Conservation (phyloP, 768 basidiomycete species). For the Leccinum uliginosum region DNA sequence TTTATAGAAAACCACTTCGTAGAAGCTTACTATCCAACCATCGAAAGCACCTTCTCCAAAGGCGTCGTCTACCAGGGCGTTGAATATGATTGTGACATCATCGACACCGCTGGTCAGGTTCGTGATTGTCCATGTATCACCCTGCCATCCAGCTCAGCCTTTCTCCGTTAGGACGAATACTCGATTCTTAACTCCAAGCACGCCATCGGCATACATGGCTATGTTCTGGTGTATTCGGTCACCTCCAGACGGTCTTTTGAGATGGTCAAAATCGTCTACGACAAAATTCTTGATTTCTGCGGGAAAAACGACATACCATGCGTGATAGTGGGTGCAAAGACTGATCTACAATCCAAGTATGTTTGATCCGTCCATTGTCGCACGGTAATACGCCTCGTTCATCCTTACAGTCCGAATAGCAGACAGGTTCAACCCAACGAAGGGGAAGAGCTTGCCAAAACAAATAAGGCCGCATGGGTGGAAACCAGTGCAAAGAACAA, state of each 20-base stretch:
- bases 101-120: conserved; percentile 97
- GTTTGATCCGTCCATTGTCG: conserved; percentile 24
- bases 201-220: conserved; percentile 96
- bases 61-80: conserved; percentile 81
- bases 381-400: conserved; percentile 14
- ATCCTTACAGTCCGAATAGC: conserved; percentile 35
- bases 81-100: conserved; percentile 95
- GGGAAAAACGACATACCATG: conserved; percentile 84
- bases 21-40: conserved; percentile 94
- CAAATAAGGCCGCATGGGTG: conserved; percentile 72
- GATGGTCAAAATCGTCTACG: conserved; percentile 89
- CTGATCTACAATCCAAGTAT: conserved; percentile 74
- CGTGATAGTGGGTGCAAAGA: conserved; percentile 92
- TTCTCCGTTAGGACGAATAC: conserved; percentile 70
- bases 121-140: conserved; percentile 19
- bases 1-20: conserved; percentile 91
- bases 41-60: conserved; percentile 85
- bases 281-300: conserved; percentile 89
- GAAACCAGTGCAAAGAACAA: conserved; percentile 89
- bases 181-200: conserved; percentile 91
- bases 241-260: conserved; percentile 86
- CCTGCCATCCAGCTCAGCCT: conserved; percentile 2
- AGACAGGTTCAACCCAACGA: conserved; percentile 76
- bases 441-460: conserved; percentile 69
- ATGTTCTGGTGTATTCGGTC: conserved; percentile 94